Evolutionary conservation across 2,329 filamentous ascomycete genomes (phyloP).

Genomic region (Corinectria fuckeliana): DNA sequence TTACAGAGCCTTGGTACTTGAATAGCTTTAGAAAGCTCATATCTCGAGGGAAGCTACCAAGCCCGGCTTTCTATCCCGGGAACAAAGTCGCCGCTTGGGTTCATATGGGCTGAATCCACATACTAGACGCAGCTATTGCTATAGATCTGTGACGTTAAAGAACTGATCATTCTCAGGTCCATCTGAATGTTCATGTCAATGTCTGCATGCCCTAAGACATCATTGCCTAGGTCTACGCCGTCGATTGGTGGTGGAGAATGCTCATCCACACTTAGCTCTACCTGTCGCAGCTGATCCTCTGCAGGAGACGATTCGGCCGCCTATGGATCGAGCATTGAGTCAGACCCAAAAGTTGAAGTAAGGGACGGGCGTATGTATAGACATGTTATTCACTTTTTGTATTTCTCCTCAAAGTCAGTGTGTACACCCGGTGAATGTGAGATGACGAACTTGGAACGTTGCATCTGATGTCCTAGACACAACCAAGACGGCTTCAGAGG

Average conservation of each 20-base stretch:
- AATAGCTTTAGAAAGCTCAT: neutral
- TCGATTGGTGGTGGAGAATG: neutral
- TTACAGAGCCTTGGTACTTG: too few relatives aligned
- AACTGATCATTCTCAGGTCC: neutral
- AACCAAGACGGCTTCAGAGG: neutral
- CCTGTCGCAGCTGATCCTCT: neutral
- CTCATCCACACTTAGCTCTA: neutral
- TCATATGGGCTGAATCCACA: neutral
- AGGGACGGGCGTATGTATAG: too few relatives aligned
- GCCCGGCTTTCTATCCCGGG: neutral
- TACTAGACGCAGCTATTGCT: neutral
- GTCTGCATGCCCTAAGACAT: neutral
- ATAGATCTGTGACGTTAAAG: neutral
- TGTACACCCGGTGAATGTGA: too few relatives aligned
- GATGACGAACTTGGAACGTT: constrained; percentile 56
- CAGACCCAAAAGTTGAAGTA: neutral
- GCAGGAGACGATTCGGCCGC: neutral
- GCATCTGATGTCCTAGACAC: constrained; percentile 51
- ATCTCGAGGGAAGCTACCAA: neutral
- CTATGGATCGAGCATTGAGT: neutral
- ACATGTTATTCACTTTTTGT: too few relatives aligned
- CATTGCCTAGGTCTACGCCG: neutral
- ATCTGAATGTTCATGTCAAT: neutral
- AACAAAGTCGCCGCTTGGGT: neutral
- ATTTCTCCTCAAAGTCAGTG: too few relatives aligned